Percentiles rank a stretch among this genome's conserved stretches.
phyloP scores from a whole-genome alignment of 352 stramenopile species.

The Thraustochytrium sp. region DNA sequence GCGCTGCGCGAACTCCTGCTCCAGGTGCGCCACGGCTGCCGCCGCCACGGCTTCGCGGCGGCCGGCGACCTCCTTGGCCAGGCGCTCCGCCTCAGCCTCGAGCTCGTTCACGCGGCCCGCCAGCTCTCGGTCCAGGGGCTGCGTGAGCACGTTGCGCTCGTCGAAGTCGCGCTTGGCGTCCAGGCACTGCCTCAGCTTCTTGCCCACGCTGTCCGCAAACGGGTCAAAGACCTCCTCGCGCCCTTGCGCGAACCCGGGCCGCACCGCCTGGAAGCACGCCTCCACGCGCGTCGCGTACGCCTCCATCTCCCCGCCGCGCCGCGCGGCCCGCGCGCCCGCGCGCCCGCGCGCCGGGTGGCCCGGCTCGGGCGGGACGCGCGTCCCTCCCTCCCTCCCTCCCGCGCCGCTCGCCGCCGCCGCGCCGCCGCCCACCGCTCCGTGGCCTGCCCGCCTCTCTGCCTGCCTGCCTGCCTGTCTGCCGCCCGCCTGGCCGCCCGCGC shows the following conservation, averaged over 20 bases:
- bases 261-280: not conserved
- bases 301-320: too few species aligned
- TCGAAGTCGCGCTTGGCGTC: not conserved
- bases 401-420: too few species aligned
- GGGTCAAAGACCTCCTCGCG: not conserved
- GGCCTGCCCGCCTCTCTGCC: too few species aligned
- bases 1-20: not conserved
- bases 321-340: too few species aligned
- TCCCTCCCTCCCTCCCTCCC: too few species aligned
- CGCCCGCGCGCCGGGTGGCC: too few species aligned
- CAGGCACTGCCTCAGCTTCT: conserved; percentile 1
- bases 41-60: not conserved
- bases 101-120: not conserved
- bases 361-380: too few species aligned
- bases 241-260: not conserved
- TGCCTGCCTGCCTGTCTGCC: too few species aligned
- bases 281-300: not conserved
- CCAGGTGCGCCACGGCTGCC: not conserved
- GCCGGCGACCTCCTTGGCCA: not conserved
- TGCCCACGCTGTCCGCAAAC: conserved; percentile 1
- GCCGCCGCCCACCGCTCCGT: too few species aligned
- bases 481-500: too few species aligned
- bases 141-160: not conserved
- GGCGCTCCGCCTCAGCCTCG: not conserved
- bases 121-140: conserved; percentile 4